phyloP scores from a whole-genome alignment of 331 rosid species.

The Malus hybrid region DNA sequence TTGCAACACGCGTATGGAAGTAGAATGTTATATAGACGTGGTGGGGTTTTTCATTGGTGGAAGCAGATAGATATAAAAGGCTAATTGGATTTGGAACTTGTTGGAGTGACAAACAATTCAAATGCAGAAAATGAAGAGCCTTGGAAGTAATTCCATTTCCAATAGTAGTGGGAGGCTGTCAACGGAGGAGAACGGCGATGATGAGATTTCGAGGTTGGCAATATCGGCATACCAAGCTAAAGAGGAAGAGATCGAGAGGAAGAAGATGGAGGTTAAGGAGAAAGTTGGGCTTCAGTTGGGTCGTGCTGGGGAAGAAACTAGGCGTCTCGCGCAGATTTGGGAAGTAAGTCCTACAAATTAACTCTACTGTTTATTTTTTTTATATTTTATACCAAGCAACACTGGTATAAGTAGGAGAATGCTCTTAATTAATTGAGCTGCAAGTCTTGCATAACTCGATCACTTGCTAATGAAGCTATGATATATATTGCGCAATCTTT shows the following conservation, averaged over 20 bases:
- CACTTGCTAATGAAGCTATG: not conserved
- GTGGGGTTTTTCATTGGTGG: conserved; percentile 9
- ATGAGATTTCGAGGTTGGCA: conserved; percentile 39
- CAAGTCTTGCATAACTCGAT: not conserved
- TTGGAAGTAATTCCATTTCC: conserved; percentile 36
- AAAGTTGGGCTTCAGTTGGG: conserved; percentile 72
- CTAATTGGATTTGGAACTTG: not conserved
- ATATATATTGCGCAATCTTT: not conserved
- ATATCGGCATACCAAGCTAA: conserved; percentile 41
- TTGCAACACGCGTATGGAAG: not conserved
- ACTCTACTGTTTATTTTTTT: not conserved
- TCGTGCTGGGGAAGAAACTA: conserved; percentile 80
- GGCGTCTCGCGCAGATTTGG: conserved; percentile 80
- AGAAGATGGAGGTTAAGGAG: conserved; percentile 74
- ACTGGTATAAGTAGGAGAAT: no score
- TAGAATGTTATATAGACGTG: not conserved
- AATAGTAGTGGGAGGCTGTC: conserved; percentile 46
- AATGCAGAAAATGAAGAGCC: conserved; percentile 56
- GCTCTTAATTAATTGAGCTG: no score
- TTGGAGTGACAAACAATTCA: not conserved
- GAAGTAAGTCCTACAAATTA: conserved; percentile 43
- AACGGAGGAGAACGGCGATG: conserved; percentile 41
- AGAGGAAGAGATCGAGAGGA: conserved; percentile 92
- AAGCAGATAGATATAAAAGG: not conserved
- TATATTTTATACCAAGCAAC: no score